Conservation (phyloP, 225 moss, liverwort and hornwort species). For the Anthoceros angustus region DNA sequence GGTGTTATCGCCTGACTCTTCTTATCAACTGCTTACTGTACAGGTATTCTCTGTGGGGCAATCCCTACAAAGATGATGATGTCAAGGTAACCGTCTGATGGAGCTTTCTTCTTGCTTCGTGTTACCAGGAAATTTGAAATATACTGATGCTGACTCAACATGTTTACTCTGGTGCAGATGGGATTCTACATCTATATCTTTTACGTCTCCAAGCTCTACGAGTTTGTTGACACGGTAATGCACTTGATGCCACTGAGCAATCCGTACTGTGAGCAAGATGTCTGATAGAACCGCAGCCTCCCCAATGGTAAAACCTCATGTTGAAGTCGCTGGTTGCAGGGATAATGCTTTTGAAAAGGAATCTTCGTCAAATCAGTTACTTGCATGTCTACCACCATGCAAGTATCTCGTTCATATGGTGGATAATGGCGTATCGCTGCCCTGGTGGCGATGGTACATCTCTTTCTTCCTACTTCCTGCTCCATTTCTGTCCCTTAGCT, state of each 20-base stretch:
- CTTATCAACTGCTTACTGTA: background rate
- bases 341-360: constrained; percentile 67
- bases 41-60: constrained; percentile 74
- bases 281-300: background rate
- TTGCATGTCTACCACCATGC: constrained; percentile 85
- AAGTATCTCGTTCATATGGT: constrained; percentile 75
- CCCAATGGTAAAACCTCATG: background rate
- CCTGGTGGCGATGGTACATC: constrained; percentile 57
- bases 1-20: background rate
- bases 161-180: constrained; percentile 31
- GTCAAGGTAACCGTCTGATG: constrained; percentile 18
- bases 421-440: constrained; percentile 52
- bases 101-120: background rate
- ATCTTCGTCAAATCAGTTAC: constrained; percentile 65
- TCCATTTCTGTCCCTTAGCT: background rate
- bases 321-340: constrained; percentile 23
- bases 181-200: constrained; percentile 54
- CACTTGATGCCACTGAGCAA: background rate
- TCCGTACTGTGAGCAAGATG: constrained; percentile 1
- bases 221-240: constrained; percentile 87
- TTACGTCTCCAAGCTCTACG: constrained; percentile 75
- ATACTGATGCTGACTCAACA: background rate
- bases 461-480: background rate
- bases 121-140: background rate
- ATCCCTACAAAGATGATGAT: constrained; percentile 42